phyloP scores from a whole-genome alignment of 768 basidiomycete genomes.

The Nidularia pulvinata region DNA sequence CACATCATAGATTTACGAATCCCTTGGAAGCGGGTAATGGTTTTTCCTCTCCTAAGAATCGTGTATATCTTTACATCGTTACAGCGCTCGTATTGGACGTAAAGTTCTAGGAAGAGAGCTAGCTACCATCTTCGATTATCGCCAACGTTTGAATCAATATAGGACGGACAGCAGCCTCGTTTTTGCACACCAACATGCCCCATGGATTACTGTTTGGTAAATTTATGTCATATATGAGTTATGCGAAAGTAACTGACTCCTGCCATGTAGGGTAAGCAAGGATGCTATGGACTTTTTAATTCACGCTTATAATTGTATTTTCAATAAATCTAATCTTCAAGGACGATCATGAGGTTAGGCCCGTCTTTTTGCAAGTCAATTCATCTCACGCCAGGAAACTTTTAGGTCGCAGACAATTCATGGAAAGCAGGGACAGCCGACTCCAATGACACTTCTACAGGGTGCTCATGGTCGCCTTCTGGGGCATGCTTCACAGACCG shows the following conservation, averaged over 20 bases:
- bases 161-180: constrained; percentile 47
- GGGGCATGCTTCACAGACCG: constrained; percentile 60
- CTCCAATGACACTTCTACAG: constrained; percentile 49
- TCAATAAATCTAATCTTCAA: constrained; percentile 5
- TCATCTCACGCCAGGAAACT: not conserved
- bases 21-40: constrained; percentile 30
- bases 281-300: too few relatives aligned
- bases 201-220: constrained; percentile 59
- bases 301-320: not conserved
- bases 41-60: not conserved
- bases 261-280: too few relatives aligned
- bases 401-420: constrained; percentile 50
- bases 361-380: not conserved
- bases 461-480: constrained; percentile 50
- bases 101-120: constrained; percentile 51
- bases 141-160: constrained; percentile 50
- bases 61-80: not conserved
- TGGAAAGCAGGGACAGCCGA: constrained; percentile 59
- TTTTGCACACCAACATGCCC: constrained; percentile 45
- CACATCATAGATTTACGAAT: constrained; percentile 45
- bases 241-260: too few relatives aligned
- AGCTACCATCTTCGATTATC: constrained; percentile 55
- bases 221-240: constrained; percentile 2
- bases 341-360: constrained; percentile 49
- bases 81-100: constrained; percentile 47